Percentiles rank a stretch among this genome's conserved stretches.
phyloP scores from a whole-genome alignment of 768 basidiomycete species.

The Rickenella mellea region DNA sequence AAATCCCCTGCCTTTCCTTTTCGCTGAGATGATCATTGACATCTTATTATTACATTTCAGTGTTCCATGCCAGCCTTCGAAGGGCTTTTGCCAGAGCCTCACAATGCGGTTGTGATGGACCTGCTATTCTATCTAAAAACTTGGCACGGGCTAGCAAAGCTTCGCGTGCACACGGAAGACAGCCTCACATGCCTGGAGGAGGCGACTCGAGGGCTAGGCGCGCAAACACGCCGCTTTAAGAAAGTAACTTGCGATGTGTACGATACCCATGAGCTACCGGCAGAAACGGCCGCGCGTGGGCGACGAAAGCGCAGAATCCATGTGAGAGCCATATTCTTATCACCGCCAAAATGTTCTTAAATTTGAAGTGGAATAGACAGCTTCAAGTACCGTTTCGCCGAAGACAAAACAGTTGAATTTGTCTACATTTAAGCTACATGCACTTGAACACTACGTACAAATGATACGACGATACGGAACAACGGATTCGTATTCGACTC shows the following conservation, averaged over 20 bases:
- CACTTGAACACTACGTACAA: constrained; percentile 21
- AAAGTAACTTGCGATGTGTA: constrained; percentile 16
- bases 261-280: constrained; percentile 16
- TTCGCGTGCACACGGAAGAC: constrained; percentile 21
- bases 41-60: constrained; percentile 8
- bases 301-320: constrained; percentile 1
- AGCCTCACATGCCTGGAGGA: constrained; percentile 14
- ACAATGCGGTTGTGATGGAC: constrained; percentile 12
- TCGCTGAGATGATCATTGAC: background rate
- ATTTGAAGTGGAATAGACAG: background rate
- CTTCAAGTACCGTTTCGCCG: background rate
- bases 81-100: constrained; percentile 17
- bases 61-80: constrained; percentile 26
- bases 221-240: constrained; percentile 15
- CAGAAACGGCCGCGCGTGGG: constrained; percentile 12
- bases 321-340: background rate
- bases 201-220: constrained; percentile 9
- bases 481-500: constrained; percentile 25
- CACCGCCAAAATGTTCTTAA: no score
- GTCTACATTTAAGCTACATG: constrained; percentile 24
- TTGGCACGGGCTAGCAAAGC: constrained; percentile 28
- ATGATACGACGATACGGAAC: constrained; percentile 22
- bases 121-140: constrained; percentile 16
- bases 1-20: background rate
- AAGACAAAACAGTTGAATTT: constrained; percentile 20